Evolutionary conservation across 2,329 filamentous ascomycete species (phyloP).

Genomic region (Pestalotiopsis sp.): DNA sequence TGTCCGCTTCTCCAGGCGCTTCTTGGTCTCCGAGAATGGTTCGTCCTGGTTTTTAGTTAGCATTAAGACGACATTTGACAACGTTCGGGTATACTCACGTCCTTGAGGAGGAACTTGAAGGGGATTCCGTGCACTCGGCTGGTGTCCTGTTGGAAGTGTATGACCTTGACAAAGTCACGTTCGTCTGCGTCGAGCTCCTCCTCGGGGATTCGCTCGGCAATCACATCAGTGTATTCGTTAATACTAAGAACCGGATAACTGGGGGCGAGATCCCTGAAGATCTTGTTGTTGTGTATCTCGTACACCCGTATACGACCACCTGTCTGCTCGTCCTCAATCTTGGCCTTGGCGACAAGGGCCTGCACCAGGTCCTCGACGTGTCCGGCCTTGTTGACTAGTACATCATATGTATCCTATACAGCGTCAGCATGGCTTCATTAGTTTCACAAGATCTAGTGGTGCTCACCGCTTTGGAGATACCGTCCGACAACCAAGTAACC

Average conservation of each 20-base stretch:
- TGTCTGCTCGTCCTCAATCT: constrained; percentile 72
- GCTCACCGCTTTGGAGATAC: constrained; percentile 83
- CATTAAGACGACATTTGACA: constrained; percentile 13
- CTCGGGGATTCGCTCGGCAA: constrained; percentile 79
- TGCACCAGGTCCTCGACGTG: constrained; percentile 77
- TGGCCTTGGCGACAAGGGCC: constrained; percentile 77
- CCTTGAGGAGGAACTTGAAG: constrained; percentile 85
- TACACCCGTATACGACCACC: constrained; percentile 77
- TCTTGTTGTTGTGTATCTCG: constrained; percentile 80
- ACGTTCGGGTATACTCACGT: constrained; percentile 49
- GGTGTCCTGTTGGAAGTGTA: constrained; percentile 92
- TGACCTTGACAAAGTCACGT: constrained; percentile 71
- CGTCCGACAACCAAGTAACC: constrained; percentile 83
- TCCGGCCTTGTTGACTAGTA: constrained; percentile 87
- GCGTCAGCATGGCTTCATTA: neutral
- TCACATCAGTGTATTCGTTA: constrained; percentile 82
- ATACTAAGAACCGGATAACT: constrained; percentile 78
- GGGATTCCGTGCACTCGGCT: constrained; percentile 84
- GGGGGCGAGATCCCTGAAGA: constrained; percentile 74
- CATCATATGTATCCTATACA: constrained; percentile 70
- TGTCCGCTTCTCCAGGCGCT: constrained; percentile 88
- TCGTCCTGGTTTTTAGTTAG: constrained; percentile 63
- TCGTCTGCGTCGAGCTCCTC: constrained; percentile 65
- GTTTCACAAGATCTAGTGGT: constrained; percentile 8
- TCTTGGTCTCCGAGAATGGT: constrained; percentile 87